Base-by-base conservation (phyloP, 352 stramenopile species). In the Globisporangium cederbergense region DNA sequence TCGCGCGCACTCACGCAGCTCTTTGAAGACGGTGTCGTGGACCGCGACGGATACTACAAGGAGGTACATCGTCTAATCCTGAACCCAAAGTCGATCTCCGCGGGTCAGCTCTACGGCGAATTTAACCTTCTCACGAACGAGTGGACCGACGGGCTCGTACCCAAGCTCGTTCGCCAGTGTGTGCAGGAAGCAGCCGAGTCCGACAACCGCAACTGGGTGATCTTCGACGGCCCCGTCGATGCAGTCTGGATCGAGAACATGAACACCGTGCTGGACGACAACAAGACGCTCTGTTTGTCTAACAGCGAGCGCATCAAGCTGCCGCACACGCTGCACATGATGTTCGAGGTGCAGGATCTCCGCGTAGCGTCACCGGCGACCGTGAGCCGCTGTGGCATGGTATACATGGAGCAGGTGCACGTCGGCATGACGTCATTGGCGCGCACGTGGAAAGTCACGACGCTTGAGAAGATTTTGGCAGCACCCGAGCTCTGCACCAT, bases 61-160 rank as follows among this genome's bases (percentile, higher is more conserved):
- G 76, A 89, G 50, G 91, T 98, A 1, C 85, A 94, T 56, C 75
- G 82, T 0, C 68, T 97, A 49, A 93, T 91, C 45, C 71, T 98
- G 18, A 98, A 98, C 60, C 96, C 96, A 0, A 98, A 98, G 73
- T 97, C 87, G 38, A 98, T 98, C 62, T 98, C 93, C 0, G 96
- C 96, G n/a, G 95, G 93, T 4, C 92, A 98, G 59, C 72, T 98
- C 3, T 98, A 98, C 59, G 92, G 93, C 7, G 90, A 98, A 60
- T 98, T 98, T 65, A 98, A 98, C 61, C 60, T 92, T 40, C 68
- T 98, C 16, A 98, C 96, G 0, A 97, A 96, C 46, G 95, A 98
- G 63, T 98, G 95, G 95, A 96, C 90, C 8, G 95, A 98, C 45
- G 90, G 89, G 11, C 74, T 97, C 3, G 94, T 98, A 2, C 93